Evolutionary conservation across 306 rosid species (phyloP), one percentile per base, ranked within the genome.

Genomic region (Ormosia semicastrata): DNA sequence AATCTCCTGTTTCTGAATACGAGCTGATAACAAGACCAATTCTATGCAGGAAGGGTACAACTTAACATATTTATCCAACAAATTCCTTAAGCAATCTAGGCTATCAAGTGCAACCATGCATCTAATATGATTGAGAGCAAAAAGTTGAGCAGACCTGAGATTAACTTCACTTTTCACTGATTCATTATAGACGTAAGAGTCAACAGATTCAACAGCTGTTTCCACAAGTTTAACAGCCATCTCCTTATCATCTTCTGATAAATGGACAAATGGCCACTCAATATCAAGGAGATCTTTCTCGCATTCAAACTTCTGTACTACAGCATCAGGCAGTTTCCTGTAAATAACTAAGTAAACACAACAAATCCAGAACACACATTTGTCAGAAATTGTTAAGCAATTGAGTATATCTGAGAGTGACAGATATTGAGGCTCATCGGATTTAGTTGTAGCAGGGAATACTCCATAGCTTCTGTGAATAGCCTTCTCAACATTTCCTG

Each of bases 341-440:
- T 95, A 93, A 87, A 90, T 82, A 88, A 92, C 98, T 81, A 95
- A 88, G 91, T 95, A 95, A 86, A 90, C 86, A 90, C 94, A 90
- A 87, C 92, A 91, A 82, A 95, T 78, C 97, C 99, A 94, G 90
- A 92, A 92, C 74, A 95, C 84, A 92, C 95, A 95, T 87, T 89
- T 93, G 87, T 95, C 99, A 90, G 90, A 89, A 84, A 93, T 34
- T 78, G 89, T 91, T 81, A 95, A 87, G 94, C 92, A 89, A 82
- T 85, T 84, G 85, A 82, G 90, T 76, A 92, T 81, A 80, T 92
- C 94, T 63, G 91, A 88, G 73, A 86, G 89, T 60, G 82, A 74
- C 73, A 71, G 69, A 77, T 88, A 80, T 85, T 69, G n/a, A 77
- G 84, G 89, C 79, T 85, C 93, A 68, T 93, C 74, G 44, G 92